phyloP scores from a whole-genome alignment of 345 rosid species.

The Luvunga scandens region DNA sequence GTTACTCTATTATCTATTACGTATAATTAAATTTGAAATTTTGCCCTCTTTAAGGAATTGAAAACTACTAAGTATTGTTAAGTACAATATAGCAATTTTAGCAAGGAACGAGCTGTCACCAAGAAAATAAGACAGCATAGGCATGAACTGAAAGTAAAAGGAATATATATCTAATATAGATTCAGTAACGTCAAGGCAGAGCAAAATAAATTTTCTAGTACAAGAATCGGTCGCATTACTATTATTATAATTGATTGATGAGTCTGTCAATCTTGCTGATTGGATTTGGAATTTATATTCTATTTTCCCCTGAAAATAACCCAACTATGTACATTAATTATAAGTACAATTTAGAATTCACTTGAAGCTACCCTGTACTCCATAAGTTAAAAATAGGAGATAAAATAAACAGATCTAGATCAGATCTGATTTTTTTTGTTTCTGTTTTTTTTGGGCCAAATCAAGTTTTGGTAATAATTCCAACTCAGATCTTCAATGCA shows the following conservation, averaged over 20 bases:
- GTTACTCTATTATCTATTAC: too few species aligned
- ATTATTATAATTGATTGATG: too few species aligned
- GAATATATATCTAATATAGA: too few species aligned
- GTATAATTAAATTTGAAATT: too few species aligned
- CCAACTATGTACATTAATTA: too few species aligned
- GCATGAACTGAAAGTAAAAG: neutral
- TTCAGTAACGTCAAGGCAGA: too few species aligned
- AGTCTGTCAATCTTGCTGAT: constrained; percentile 16
- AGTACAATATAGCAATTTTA: neutral
- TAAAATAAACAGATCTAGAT: neutral
- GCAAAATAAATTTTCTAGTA: too few species aligned
- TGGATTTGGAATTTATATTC: neutral
- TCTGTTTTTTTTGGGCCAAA: neutral
- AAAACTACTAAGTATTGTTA: neutral
- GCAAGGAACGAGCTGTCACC: neutral
- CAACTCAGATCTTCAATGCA: neutral
- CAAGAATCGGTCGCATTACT: too few species aligned
- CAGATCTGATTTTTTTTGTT: neutral
- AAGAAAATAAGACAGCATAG: neutral
- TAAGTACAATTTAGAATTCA: neutral
- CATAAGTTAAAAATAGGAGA: neutral
- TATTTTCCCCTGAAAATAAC: too few species aligned
- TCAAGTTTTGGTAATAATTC: neutral
- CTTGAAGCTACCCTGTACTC: constrained; percentile 10
- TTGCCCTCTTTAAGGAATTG: neutral